Conservation (phyloP, 2,329 filamentous ascomycete species). For the Sodiomyces alkalinus region DNA sequence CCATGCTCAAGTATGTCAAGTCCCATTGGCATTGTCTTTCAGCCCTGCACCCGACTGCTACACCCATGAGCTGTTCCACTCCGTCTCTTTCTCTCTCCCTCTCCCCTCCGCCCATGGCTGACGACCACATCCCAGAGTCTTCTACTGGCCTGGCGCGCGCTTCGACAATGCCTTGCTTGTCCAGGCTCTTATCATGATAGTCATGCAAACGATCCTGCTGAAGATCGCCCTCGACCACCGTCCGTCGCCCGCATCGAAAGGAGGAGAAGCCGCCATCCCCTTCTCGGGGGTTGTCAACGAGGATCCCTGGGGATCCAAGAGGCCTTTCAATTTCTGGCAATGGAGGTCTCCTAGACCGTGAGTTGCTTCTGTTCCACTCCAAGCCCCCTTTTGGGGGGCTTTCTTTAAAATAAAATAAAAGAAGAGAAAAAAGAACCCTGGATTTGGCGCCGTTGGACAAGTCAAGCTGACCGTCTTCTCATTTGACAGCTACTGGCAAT, state of each 20-base stretch:
- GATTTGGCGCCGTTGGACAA: too few species aligned
- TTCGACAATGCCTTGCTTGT: constrained; percentile 49
- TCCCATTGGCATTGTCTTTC: too few species aligned
- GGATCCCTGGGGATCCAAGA: constrained; percentile 24
- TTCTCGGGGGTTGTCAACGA: constrained; percentile 40
- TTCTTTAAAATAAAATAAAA: too few species aligned
- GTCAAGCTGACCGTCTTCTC: constrained; percentile 1
- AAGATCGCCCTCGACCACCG: constrained; percentile 56
- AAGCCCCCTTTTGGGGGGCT: too few species aligned
- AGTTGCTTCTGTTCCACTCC: too few species aligned
- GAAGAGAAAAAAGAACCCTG: too few species aligned
- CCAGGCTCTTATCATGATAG: constrained; percentile 51
- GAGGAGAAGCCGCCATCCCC: constrained; percentile 43
- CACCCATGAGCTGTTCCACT: too few species aligned
- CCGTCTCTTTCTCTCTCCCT: not conserved
- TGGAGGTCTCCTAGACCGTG: constrained; percentile 58
- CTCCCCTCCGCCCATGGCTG: constrained; percentile 3
- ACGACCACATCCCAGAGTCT: constrained; percentile 32
- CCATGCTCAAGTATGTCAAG: constrained; percentile 45
- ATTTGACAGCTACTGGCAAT: constrained; percentile 61
- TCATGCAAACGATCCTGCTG: constrained; percentile 45
- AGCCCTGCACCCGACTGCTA: too few species aligned
- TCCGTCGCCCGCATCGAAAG: constrained; percentile 42
- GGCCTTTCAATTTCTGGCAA: constrained; percentile 72
- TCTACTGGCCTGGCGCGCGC: constrained; percentile 53